A percentile compares a stretch with the other conserved stretches of the same genome.
Conservation (phyloP, 495 filamentous ascomycete species). For the Penicillium lagena region DNA sequence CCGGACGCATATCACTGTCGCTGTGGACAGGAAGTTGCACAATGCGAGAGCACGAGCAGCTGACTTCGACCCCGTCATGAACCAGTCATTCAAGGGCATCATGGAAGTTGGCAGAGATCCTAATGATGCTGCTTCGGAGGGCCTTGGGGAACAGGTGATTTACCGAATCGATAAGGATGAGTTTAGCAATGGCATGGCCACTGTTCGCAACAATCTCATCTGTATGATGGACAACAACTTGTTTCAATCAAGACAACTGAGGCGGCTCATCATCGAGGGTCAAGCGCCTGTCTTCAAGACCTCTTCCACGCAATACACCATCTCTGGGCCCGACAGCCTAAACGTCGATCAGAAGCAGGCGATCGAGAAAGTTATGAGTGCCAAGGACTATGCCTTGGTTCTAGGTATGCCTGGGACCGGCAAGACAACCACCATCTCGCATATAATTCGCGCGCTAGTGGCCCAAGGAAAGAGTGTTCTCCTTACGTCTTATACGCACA, state of each 20-base stretch:
- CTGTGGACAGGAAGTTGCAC: constrained; percentile 81
- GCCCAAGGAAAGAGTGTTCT: constrained; percentile 87
- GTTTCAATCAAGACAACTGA: constrained; percentile 65
- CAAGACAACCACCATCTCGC: constrained; percentile 95
- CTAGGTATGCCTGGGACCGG: constrained; percentile 97
- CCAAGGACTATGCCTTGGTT: constrained; percentile 88
- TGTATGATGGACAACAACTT: constrained; percentile 79
- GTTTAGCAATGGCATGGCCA: constrained; percentile 96
- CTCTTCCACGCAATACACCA: constrained; percentile 49
- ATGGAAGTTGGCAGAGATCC: constrained; percentile 69
- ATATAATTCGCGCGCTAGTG: constrained; percentile 90
- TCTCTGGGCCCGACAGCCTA: constrained; percentile 46
- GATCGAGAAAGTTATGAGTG: constrained; percentile 90
- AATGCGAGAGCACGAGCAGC: constrained; percentile 69
- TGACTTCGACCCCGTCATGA: constrained; percentile 66
- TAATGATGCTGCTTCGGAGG: constrained; percentile 30
- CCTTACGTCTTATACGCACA: constrained; percentile 92
- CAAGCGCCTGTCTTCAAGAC: constrained; percentile 67
- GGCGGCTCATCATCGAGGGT: constrained; percentile 70
- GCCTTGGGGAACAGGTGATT: constrained; percentile 52
- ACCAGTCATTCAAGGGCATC: constrained; percentile 85
- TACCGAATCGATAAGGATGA: constrained; percentile 96
- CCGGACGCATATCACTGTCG: constrained; percentile 70
- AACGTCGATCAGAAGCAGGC: constrained; percentile 84
- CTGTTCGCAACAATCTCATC: constrained; percentile 86